Percentiles rank a stretch among this genome's conserved stretches.
phyloP scores from a whole-genome alignment of 2,329 filamentous ascomycete genomes.

The Chalaropsis thielavioides region DNA sequence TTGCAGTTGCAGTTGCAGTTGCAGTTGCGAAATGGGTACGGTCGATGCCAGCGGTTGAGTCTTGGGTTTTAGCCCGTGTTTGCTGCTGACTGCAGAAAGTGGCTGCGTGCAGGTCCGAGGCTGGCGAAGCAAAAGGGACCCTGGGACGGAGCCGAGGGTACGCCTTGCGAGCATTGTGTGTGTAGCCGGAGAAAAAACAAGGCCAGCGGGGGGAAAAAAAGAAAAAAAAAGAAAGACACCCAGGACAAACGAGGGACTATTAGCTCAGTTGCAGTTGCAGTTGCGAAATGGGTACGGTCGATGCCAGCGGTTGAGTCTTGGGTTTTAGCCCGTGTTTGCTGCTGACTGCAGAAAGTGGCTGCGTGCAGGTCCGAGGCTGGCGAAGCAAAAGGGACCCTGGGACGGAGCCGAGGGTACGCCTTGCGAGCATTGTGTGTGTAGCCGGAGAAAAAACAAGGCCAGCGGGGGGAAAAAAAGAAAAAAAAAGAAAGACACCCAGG shows the following conservation, averaged over 20 bases:
- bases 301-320: too few relatives aligned
- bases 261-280: too few relatives aligned
- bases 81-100: not conserved
- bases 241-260: not conserved
- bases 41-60: too few relatives aligned
- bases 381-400: not conserved
- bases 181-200: not conserved
- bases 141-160: not conserved
- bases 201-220: not conserved
- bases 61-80: not conserved
- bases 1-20: not conserved
- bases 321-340: not conserved
- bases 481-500: not conserved
- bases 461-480: not conserved
- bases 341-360: not conserved
- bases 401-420: not conserved
- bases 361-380: not conserved
- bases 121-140: not conserved
- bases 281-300: too few relatives aligned
- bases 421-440: not conserved
- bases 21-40: not conserved
- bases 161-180: not conserved
- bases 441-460: not conserved
- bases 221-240: not conserved
- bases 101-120: not conserved